phyloP scores from a whole-genome alignment of 179 eudicot genomes.

The Patellifolia procumbens region DNA sequence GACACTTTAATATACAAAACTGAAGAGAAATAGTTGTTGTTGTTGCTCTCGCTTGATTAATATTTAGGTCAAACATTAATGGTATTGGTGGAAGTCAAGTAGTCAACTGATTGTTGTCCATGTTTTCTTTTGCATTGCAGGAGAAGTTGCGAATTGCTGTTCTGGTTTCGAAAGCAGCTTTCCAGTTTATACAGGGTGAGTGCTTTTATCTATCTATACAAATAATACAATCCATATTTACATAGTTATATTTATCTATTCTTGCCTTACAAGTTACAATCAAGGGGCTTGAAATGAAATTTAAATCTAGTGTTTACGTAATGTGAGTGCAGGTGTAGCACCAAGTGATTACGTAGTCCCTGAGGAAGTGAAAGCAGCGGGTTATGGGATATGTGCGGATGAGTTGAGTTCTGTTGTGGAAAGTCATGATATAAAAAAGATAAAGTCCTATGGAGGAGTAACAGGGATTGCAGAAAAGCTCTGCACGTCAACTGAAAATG shows the following conservation, averaged over 20 bases:
- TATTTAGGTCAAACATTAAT: not conserved
- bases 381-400: conserved; percentile 78
- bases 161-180: conserved; percentile 90
- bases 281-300: not conserved
- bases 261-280: not conserved
- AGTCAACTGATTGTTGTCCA: not conserved
- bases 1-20: too few species aligned
- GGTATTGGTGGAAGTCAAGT: not conserved
- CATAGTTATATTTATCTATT: too few species aligned
- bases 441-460: conserved; percentile 70
- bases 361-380: conserved; percentile 70
- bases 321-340: conserved; percentile 47
- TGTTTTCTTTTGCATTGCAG: conserved; percentile 36
- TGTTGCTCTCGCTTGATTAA: not conserved
- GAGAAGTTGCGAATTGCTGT: conserved; percentile 89
- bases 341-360: conserved; percentile 66
- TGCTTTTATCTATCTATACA: not conserved
- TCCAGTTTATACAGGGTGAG: conserved; percentile 84
- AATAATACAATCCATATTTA: too few species aligned
- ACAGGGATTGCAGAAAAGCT: conserved; percentile 70
- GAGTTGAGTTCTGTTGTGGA: conserved; percentile 80
- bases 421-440: conserved; percentile 73
- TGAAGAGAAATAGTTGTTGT: too few species aligned
- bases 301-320: not conserved
- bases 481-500: conserved; percentile 49